A percentile compares a stretch with the other conserved stretches of the same genome.
These are phyloP conservation scores for Scheffersomyces insectosa DNA, from an alignment of 1,139 yeast genomes.

Conservation along the genomic window DNA sequence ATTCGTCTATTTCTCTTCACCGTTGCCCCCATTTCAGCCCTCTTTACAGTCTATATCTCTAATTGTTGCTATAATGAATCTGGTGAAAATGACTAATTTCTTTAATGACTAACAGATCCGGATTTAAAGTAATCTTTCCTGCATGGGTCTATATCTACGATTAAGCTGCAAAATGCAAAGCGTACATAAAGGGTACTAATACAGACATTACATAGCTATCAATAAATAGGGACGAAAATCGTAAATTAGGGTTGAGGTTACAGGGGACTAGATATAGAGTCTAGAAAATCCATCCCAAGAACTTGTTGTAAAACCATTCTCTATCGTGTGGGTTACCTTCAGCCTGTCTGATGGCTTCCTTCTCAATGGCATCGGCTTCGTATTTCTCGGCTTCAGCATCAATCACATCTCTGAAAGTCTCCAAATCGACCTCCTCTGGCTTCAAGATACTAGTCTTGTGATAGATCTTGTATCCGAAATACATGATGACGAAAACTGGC, in stretches of 20 bases:
- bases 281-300: constrained; percentile 55
- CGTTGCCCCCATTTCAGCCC: background rate
- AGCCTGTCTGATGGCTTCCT: constrained; percentile 48
- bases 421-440: constrained; percentile 63
- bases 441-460: constrained; percentile 52
- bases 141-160: too few species aligned
- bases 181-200: too few species aligned
- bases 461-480: constrained; percentile 58
- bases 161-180: too few species aligned
- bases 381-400: constrained; percentile 68
- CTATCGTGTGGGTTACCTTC: constrained; percentile 42
- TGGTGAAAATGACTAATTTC: too few species aligned
- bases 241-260: too few species aligned
- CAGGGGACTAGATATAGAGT: too few species aligned
- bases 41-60: too few species aligned
- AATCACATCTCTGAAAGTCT: constrained; percentile 61
- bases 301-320: constrained; percentile 57
- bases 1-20: constrained; percentile 9
- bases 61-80: too few species aligned
- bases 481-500: constrained; percentile 60
- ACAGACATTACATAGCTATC: too few species aligned
- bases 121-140: too few species aligned
- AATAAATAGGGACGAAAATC: too few species aligned
- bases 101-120: too few species aligned
- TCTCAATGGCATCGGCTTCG: constrained; percentile 41